phyloP scores from a whole-genome alignment of 2,329 filamentous ascomycete species.

The Catunica adiposa region DNA sequence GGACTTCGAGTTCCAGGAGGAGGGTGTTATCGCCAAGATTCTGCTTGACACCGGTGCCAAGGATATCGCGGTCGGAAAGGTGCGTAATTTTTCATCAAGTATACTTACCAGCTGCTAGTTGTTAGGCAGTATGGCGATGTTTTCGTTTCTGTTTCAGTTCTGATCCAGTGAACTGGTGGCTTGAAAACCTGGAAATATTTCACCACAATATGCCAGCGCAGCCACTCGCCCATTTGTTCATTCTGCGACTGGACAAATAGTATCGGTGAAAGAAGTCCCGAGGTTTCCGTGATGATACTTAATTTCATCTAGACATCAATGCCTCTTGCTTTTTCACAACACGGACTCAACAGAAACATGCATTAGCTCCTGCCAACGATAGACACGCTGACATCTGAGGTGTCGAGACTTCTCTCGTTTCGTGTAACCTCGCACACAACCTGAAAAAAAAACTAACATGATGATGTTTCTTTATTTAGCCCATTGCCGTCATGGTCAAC shows the following conservation, averaged over 20 bases:
- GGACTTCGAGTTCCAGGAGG: slow-evolving; percentile 99
- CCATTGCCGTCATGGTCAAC: slow-evolving; percentile 88
- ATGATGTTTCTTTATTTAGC: slow-evolving; percentile 35
- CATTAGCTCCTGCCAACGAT: too few species aligned
- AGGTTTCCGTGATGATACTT: too few species aligned
- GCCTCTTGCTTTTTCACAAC: too few species aligned
- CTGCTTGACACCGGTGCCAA: slow-evolving; percentile 86
- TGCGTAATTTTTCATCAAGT: slow-evolving; percentile 28
- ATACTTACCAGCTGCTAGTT: not conserved
- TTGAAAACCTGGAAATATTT: not conserved
- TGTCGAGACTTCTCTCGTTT: not conserved
- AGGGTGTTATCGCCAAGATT: slow-evolving; percentile 87
- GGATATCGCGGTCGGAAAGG: slow-evolving; percentile 84
- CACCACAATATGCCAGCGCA: not conserved
- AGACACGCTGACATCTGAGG: not conserved
- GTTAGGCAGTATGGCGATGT: too few species aligned
- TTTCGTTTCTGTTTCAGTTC: not conserved
- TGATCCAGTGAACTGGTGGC: not conserved
- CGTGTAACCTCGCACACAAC: not conserved
- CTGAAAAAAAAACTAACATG: slow-evolving; percentile 6
- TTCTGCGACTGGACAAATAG: not conserved
- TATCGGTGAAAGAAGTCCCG: not conserved
- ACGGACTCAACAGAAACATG: too few species aligned
- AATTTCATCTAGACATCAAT: too few species aligned
- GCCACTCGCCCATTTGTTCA: not conserved